Evolutionary conservation across 2,329 filamentous ascomycete species (phyloP), one percentile per base, ranked within the genome.

Genomic region (Penicillium brevicompactum): DNA sequence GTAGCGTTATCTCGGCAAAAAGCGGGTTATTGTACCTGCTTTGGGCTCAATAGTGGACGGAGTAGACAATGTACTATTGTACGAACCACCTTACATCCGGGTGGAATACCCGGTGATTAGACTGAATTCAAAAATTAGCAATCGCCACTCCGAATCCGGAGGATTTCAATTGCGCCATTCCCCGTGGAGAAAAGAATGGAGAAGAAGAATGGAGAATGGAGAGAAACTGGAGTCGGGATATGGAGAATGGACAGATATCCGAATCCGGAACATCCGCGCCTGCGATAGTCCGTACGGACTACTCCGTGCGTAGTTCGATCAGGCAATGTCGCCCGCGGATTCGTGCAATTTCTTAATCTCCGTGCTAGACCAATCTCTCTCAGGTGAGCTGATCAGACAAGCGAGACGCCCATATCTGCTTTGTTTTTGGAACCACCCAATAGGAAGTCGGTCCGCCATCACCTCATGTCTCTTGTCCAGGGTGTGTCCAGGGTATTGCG

Each of bases 111-210:
- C 13, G 24, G 24, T 10, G 7, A 51, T 40, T 34, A 24, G 21
- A 40, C 49, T 32, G 41, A 30, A 18, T 45, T 24, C 14, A 32
- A 49, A 46, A 38, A n/a, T 38, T 38, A 16, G n/a, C 37, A 55
- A 62, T 56, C 24, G 53, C 41, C 31, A 53, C 56, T 49, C 57
- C 59, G 54, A 63, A 54, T 62, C 57, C 61, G 59, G 59, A 50
- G 24, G 11, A 57, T 60, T 58, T 53, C 54, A 55, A 60, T 62
- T 51, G 50, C 53, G 54, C 53, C 60, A 64, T 63, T 60, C 56
- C 53, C 62, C 62, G 51, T 63, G 62, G 57, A 58, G 55, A 60
- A 53, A 46, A 41, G 38, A 41, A 38, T 38, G 37, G 37, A 38
- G 37, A 37, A 40, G 7, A 21, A 41, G 38, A 46, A 40, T 51